Base-by-base conservation (phyloP, 495 filamentous ascomycete species). In the Penicillium coprophilum region DNA sequence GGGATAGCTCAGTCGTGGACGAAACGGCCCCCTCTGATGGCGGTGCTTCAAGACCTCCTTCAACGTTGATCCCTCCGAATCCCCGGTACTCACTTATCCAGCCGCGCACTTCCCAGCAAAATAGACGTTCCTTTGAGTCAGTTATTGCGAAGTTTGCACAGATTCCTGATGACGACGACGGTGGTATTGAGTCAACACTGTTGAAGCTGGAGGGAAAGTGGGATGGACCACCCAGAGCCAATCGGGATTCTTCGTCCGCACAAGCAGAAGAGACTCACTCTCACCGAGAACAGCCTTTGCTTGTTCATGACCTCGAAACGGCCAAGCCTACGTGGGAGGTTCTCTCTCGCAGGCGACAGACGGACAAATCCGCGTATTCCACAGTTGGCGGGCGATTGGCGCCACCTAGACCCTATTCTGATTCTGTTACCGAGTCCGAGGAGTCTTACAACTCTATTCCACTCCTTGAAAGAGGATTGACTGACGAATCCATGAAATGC, bases 171-270 rank as follows among this genome's bases (percentile, higher is more conserved):
- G 89, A 93, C 56, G 89, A 90, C 52, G 91, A 94, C 69, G 93
- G 92, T n/a, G 92, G 93, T 19, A 82, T 97, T 46, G 94, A 97
- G 66, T 91, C 92, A 13, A 91, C 94, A 6, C 66, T 99, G 58
- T 72, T 93, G 58, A 97, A 97, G 62, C 80, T 99, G 4, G 95
- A 99, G 76, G 94, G 94, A 6, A 92, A 87, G 62, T 95, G 84
- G 71, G 58, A 54, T 44, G 59, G 50, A 2, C 44, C 50, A 20
- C 31, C 56, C 17, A 34, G 51, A 11, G 27, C 50, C 10, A 52
- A 56, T 38, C 52, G 55, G 32, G 49, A 36, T 5, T 32, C 23
- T 45, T 44, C 13, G 36, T 28, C 19, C 19, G 27, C 21, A 11
- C 53, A 43, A 17, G 4, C 11, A 9, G 49, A 19, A 6, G 30